Percentiles rank a stretch among this genome's conserved stretches.
These are phyloP conservation scores for Zygosaccharomyces lentus DNA, from an alignment of 805 yeast genomes.

Conservation along the genomic window DNA sequence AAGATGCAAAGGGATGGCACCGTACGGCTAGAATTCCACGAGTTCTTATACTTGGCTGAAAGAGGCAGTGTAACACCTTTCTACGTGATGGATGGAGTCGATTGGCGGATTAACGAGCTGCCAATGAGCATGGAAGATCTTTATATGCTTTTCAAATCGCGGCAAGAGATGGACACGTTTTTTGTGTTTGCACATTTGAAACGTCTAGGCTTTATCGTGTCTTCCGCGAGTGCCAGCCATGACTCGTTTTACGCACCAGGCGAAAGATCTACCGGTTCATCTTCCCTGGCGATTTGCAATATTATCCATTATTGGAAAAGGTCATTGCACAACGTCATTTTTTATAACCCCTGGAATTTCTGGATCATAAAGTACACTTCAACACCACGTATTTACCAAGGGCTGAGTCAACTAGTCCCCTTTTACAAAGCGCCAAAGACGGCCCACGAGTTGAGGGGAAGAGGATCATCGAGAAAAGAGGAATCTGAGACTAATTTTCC, in stretches of 20 bases:
- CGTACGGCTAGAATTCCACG: slow-evolving; percentile 58
- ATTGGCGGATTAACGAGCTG: slow-evolving; percentile 27
- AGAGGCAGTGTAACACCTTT: slow-evolving; percentile 61
- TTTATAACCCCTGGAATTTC: slow-evolving; percentile 22
- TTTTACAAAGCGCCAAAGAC: slow-evolving; percentile 12
- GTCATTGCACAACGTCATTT: slow-evolving; percentile 19
- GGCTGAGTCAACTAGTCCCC: slow-evolving; percentile 31
- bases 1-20: slow-evolving; percentile 44
- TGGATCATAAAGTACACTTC: slow-evolving; percentile 21
- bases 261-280: not conserved
- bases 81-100: slow-evolving; percentile 19
- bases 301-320: slow-evolving; percentile 5
- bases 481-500: slow-evolving; percentile 21
- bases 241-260: slow-evolving; percentile 17
- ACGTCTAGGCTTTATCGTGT: slow-evolving; percentile 71
- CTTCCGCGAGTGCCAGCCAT: slow-evolving; percentile 22
- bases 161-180: slow-evolving; percentile 48
- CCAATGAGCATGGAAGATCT: slow-evolving; percentile 60
- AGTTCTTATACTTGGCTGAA: slow-evolving; percentile 71
- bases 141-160: slow-evolving; percentile 46
- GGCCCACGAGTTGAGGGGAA: slow-evolving; percentile 1
- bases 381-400: slow-evolving; percentile 30
- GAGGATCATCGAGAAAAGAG: not conserved
- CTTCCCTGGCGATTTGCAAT: not conserved
- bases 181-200: slow-evolving; percentile 70